Conservation (phyloP, 192 early-diverging fungal genomes). For the Coemansia sp. region DNA sequence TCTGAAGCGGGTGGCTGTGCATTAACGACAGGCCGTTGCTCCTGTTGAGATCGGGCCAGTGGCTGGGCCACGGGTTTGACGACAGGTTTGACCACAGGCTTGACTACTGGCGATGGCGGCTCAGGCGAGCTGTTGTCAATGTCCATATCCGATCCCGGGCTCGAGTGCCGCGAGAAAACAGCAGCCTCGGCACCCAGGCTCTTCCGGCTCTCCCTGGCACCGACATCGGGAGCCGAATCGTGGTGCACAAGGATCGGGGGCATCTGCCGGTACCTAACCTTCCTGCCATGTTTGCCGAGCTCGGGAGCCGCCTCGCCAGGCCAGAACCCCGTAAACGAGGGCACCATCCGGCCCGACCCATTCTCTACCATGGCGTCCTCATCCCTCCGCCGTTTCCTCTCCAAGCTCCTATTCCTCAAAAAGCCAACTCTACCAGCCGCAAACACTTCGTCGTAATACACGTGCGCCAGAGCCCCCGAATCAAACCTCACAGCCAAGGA, state of each 20-base stretch:
- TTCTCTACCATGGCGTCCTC: constrained; percentile 24
- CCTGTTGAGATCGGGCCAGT: constrained; percentile 1
- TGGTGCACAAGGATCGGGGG: constrained; percentile 23
- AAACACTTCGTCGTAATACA: constrained; percentile 52
- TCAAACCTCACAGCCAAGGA: constrained; percentile 34
- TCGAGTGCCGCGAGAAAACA: neutral
- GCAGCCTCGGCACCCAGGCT: neutral
- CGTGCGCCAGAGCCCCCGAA: constrained; percentile 26
- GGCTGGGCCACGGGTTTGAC: neutral
- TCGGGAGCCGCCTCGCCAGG: constrained; percentile 21
- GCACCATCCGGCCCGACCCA: constrained; percentile 12
- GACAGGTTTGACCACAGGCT: neutral
- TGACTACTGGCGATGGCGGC: neutral
- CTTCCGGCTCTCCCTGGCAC: neutral
- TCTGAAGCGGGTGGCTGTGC: constrained; percentile 5
- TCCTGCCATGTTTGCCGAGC: constrained; percentile 32
- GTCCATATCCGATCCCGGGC: constrained; percentile 40
- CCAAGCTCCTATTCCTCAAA: constrained; percentile 32
- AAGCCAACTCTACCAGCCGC: constrained; percentile 42
- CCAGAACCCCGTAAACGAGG: constrained; percentile 53
- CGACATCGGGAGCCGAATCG: neutral
- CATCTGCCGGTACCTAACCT: constrained; percentile 27
- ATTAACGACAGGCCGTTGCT: neutral
- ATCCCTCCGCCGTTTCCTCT: constrained; percentile 6
- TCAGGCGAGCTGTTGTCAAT: constrained; percentile 21